A percentile compares a stretch with the other conserved stretches of the same genome.
Conservation (phyloP, 148 eudicot genomes). For the Oxyria digyna region DNA sequence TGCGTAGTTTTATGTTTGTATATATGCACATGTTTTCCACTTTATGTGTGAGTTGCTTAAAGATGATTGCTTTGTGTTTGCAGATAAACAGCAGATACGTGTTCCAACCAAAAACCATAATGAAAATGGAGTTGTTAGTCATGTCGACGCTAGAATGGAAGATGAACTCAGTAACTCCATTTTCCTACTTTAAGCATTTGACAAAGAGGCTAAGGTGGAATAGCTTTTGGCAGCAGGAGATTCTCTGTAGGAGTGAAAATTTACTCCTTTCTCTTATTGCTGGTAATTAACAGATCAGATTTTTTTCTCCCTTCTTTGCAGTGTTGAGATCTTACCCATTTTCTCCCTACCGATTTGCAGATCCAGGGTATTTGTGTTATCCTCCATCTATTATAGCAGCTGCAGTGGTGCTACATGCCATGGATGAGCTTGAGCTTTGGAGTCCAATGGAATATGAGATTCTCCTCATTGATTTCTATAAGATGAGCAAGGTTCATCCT, state of each 20-base stretch:
- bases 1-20: too few relatives aligned
- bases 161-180: constrained; percentile 68
- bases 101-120: constrained; percentile 62
- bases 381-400: constrained; percentile 65
- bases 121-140: constrained; percentile 78
- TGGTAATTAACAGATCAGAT: not conserved
- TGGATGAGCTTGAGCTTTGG: constrained; percentile 39
- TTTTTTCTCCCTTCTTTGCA: not conserved
- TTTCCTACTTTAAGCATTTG: constrained; percentile 54
- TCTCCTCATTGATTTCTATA: constrained; percentile 30
- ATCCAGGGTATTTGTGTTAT: constrained; percentile 38
- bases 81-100: constrained; percentile 48
- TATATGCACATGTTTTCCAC: too few relatives aligned
- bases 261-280: constrained; percentile 10
- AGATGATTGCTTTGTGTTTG: constrained; percentile 1
- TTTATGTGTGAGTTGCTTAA: not conserved
- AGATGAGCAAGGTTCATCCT: constrained; percentile 34
- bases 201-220: constrained; percentile 41
- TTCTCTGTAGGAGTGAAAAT: constrained; percentile 40
- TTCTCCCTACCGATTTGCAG: constrained; percentile 47
- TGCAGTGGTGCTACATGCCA: constrained; percentile 44
- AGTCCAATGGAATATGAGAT: constrained; percentile 25
- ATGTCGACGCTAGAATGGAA: constrained; percentile 70
- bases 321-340: not conserved
- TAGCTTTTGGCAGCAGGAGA: constrained; percentile 28